phyloP scores from a whole-genome alignment of 257 asterid genomes.

The Solanum tarapatanum region DNA sequence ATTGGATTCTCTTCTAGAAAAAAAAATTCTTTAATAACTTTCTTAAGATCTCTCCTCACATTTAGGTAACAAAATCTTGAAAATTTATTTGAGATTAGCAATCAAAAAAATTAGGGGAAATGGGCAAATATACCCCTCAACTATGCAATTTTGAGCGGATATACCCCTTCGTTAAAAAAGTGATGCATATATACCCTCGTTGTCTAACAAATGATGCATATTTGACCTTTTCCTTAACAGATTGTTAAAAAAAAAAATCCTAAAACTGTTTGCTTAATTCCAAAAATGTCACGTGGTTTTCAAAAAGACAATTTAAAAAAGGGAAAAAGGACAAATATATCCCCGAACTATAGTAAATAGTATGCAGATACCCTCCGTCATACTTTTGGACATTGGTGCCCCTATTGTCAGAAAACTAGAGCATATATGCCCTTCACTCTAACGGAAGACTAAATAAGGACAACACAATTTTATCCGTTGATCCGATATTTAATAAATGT shows the following conservation, averaged over 20 bases:
- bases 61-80: not conserved
- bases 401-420: no score
- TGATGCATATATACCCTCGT: not conserved
- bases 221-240: not conserved
- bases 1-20: not conserved
- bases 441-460: no score
- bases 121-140: not conserved
- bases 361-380: no score
- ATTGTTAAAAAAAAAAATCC: not conserved
- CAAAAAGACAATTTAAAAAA: no score
- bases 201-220: not conserved
- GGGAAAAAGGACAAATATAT: no score
- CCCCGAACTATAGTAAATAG: no score
- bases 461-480: no score
- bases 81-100: not conserved
- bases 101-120: not conserved
- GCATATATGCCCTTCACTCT: no score
- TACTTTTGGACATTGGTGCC: no score
- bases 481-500: no score
- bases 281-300: not conserved
- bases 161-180: not conserved
- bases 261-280: not conserved
- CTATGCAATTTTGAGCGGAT: not conserved
- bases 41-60: not conserved
- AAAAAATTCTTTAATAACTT: not conserved